phyloP scores from a whole-genome alignment of 352 stramenopile genomes.

The Pythium apleroticum region DNA sequence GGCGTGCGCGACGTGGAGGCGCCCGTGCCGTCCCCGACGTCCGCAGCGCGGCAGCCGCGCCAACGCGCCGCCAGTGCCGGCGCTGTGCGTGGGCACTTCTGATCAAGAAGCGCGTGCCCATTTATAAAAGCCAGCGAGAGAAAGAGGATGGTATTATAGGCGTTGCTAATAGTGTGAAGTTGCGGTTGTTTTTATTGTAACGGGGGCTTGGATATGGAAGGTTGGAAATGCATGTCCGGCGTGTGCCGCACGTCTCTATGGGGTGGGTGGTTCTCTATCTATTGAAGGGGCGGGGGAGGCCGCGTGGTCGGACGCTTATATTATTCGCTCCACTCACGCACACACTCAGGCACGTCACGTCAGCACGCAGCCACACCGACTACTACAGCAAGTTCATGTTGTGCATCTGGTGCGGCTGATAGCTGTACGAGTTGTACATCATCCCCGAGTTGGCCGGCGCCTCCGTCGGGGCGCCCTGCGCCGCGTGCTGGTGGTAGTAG shows the following conservation, averaged over 20 bases:
- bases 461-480: constrained; percentile 17
- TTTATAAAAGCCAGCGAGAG: constrained; percentile 6
- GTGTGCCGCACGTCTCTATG: constrained; percentile 18
- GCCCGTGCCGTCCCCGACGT: constrained; percentile 18
- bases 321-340: constrained; percentile 13
- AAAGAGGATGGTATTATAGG: neutral
- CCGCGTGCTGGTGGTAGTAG: constrained; percentile 56
- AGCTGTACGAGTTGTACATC: constrained; percentile 59
- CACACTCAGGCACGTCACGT: neutral
- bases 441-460: constrained; percentile 33
- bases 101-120: neutral
- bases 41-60: constrained; percentile 13
- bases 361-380: neutral
- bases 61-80: constrained; percentile 23
- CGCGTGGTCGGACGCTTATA: constrained; percentile 25
- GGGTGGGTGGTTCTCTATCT: constrained; percentile 23
- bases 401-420: constrained; percentile 78
- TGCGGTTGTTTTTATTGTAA: constrained; percentile 1
- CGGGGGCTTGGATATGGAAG: neutral
- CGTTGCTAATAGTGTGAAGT: neutral
- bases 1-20: constrained; percentile 41
- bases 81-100: constrained; percentile 16
- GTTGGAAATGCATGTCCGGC: constrained; percentile 4
- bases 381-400: constrained; percentile 69
- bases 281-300: constrained; percentile 6